These are phyloP conservation scores for Candida ulmi DNA, from an alignment of 805 yeast species.

Conservation along the genomic window DNA sequence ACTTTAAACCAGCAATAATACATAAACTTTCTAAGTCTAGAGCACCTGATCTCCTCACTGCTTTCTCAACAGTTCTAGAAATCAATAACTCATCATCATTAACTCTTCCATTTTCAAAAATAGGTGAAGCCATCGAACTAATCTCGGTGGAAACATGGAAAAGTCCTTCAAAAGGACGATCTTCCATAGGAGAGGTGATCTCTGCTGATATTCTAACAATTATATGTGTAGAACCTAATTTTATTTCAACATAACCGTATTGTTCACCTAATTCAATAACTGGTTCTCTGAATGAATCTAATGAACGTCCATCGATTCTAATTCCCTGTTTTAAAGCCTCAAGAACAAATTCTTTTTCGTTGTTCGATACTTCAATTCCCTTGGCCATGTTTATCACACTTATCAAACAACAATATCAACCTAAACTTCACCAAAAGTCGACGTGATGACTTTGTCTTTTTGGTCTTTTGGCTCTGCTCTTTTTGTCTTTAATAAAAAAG, in stretches of 20 bases:
- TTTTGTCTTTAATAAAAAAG: too few species aligned
- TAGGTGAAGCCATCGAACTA: slow-evolving; percentile 84
- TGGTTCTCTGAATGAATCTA: slow-evolving; percentile 60
- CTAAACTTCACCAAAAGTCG: too few species aligned
- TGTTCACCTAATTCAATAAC: slow-evolving; percentile 61
- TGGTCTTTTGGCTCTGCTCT: too few species aligned
- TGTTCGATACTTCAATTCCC: slow-evolving; percentile 53
- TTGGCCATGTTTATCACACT: slow-evolving; percentile 48
- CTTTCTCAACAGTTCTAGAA: slow-evolving; percentile 82
- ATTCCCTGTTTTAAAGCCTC: slow-evolving; percentile 57
- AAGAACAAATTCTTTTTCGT: slow-evolving; percentile 57
- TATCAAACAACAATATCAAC: not conserved
- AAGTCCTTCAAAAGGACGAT: slow-evolving; percentile 90
- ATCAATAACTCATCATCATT: slow-evolving; percentile 80
- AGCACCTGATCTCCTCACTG: slow-evolving; percentile 86
- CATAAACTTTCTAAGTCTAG: slow-evolving; percentile 87
- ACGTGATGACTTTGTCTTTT: too few species aligned
- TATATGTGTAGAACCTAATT: slow-evolving; percentile 69
- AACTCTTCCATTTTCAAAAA: slow-evolving; percentile 65
- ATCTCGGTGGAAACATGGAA: slow-evolving; percentile 82
- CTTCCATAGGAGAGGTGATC: slow-evolving; percentile 76
- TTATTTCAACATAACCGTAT: slow-evolving; percentile 76
- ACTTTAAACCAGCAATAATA: slow-evolving; percentile 83
- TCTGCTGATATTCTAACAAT: slow-evolving; percentile 71
- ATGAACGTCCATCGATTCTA: slow-evolving; percentile 64